Percentiles rank a stretch among this genome's conserved stretches.
Evolutionary conservation across 2,329 filamentous ascomycete species (phyloP).

Genomic region (Penicillium hordei): DNA sequence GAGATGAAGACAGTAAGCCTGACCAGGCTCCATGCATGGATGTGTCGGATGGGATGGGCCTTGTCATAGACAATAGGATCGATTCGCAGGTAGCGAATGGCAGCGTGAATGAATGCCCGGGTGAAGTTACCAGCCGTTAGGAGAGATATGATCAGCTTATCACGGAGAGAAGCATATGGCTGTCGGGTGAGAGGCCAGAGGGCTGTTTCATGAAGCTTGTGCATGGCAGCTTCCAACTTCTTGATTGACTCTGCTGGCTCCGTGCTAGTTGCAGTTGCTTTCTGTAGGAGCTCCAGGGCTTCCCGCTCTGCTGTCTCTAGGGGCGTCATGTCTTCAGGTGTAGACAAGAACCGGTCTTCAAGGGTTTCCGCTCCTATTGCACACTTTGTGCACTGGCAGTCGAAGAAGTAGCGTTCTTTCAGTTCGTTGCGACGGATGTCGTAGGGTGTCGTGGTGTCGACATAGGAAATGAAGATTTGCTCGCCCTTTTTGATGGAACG

Average conservation of each 20-base stretch:
- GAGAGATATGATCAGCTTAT: slow-evolving; percentile 53
- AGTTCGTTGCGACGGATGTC: slow-evolving; percentile 55
- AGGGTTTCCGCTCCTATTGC: slow-evolving; percentile 19
- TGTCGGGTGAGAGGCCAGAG: slow-evolving; percentile 54
- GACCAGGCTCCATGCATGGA: slow-evolving; percentile 44
- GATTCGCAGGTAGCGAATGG: slow-evolving; percentile 53
- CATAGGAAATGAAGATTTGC: slow-evolving; percentile 63
- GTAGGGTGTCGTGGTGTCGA: slow-evolving; percentile 57
- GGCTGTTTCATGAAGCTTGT: slow-evolving; percentile 39
- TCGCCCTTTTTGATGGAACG: slow-evolving; percentile 54
- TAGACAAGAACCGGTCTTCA: slow-evolving; percentile 21
- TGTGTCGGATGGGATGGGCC: slow-evolving; percentile 55
- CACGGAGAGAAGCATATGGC: slow-evolving; percentile 55
- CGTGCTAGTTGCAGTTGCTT: slow-evolving; percentile 15
- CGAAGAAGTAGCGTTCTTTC: slow-evolving; percentile 57
- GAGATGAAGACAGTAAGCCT: slow-evolving; percentile 32
- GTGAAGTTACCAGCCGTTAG: slow-evolving; percentile 46
- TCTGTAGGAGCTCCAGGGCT: slow-evolving; percentile 28
- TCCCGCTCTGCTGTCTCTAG: slow-evolving; percentile 23
- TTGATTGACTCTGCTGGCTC: slow-evolving; percentile 33
- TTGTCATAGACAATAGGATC: slow-evolving; percentile 54
- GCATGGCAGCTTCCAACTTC: slow-evolving; percentile 43
- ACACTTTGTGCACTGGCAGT: slow-evolving; percentile 57
- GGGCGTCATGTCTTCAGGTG: slow-evolving; percentile 11
- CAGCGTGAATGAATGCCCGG: slow-evolving; percentile 52